Evolutionary conservation across 106 monocot species (phyloP), one percentile per base, ranked within the genome.

Genomic region (Posidonia australis): DNA sequence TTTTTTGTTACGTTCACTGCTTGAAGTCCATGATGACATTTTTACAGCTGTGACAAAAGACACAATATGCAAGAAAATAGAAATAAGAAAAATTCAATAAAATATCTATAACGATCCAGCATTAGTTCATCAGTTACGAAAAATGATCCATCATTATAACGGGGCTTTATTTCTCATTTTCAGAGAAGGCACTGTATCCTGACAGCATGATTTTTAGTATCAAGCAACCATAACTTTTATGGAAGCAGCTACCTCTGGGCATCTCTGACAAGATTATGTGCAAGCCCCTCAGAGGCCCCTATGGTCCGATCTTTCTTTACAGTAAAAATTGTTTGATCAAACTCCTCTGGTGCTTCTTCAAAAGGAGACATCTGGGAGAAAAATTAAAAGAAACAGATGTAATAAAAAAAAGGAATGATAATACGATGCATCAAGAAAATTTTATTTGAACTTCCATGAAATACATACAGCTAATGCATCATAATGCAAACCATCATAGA

Each of bases 401-500:
- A 60, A 5, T 55, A 60, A 36, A n/a, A 9, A 60, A 60, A 60
- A 3, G 10, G 30, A 32, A 60, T 14, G 22, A 43, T 5, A n/a
- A 44, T 11, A 36, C 19, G 17, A 62, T 17, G n/a, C n/a, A 6
- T 31, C 17, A 10, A 11, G 22, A 42, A 1, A 20, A 4, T 55
- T 23, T 2, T 5, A 55, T 23, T n/a, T 31, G 23, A 21, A 62
- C 18, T 42, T 18, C 14, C 46, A 25, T 45, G 63, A 18, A 46
- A 23, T 5, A 80, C 90, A 69, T 88, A 98, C 96, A 63, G 96
- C 96, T 67, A 98, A 79, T 54, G 98, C 91, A 74, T 98, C 98
- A 67, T 91, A 98, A 75, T 98, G 98, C 29, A 98, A 59, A 48
- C 98, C 98, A 77, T 98, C 98, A 72, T 98, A 98, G 44, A 98